Conservation (phyloP, 1,284 basidiomycete genomes). For the Ustilago esculenta region DNA sequence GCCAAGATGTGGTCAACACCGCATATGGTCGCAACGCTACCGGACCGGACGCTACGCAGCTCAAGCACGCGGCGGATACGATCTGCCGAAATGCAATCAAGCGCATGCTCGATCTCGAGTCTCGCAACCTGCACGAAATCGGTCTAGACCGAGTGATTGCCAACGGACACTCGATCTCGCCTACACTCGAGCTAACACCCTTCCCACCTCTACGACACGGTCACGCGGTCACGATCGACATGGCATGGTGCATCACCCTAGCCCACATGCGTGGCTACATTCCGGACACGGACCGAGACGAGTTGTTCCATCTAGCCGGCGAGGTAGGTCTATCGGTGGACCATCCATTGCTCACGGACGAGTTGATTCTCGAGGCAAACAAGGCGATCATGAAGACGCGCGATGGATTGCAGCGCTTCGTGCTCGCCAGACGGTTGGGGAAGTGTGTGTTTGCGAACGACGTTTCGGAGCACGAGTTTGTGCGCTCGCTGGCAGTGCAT, state of each 20-base stretch:
- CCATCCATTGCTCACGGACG: constrained; percentile 68
- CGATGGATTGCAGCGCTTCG: constrained; percentile 70
- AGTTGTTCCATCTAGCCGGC: constrained; percentile 68
- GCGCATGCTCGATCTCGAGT: constrained; percentile 70
- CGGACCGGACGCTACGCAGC: constrained; percentile 65
- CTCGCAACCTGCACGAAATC: constrained; percentile 70
- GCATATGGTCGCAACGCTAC: constrained; percentile 68
- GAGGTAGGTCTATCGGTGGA: constrained; percentile 69
- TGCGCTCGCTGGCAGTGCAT: constrained; percentile 67
- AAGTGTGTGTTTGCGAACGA: constrained; percentile 70
- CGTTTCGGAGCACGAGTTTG: constrained; percentile 68
- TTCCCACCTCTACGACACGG: constrained; percentile 66
- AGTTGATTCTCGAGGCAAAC: constrained; percentile 67
- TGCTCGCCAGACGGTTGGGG: constrained; percentile 68
- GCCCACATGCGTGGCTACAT: constrained; percentile 68
- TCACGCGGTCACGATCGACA: constrained; percentile 69
- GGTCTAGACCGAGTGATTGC: constrained; percentile 70
- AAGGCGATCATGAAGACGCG: constrained; percentile 70
- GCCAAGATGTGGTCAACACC: constrained; percentile 69
- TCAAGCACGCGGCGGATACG: constrained; percentile 65
- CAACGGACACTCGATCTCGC: constrained; percentile 70
- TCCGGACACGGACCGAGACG: constrained; percentile 68
- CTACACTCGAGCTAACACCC: constrained; percentile 68
- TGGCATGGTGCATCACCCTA: constrained; percentile 69
- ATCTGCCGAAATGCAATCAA: constrained; percentile 69